Evolutionary conservation across 345 rosid genomes (phyloP).

Genomic region (Hypericum perforatum): DNA sequence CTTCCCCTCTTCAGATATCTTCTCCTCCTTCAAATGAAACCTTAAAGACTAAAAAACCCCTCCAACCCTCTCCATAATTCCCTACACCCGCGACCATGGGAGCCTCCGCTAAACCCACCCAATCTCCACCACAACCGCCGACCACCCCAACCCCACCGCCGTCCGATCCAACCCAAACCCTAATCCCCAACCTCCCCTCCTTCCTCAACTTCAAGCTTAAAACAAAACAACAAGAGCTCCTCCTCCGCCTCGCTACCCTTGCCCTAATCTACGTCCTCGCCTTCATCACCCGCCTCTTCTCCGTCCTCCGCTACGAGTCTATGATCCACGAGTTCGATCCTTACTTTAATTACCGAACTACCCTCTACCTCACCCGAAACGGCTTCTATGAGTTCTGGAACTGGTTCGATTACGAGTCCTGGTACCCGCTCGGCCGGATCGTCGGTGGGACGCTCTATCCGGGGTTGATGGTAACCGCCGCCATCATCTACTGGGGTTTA

Average conservation of each 20-base stretch:
- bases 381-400: conserved; percentile 99
- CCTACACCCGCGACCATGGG: too few species aligned
- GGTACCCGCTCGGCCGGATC: conserved; percentile 98
- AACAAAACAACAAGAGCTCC: conserved; percentile 88
- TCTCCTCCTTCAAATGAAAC: too few species aligned
- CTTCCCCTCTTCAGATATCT: too few species aligned
- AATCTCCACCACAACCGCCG: too few species aligned
- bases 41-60: too few species aligned
- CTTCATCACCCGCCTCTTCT: conserved; percentile 75
- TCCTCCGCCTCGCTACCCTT: conserved; percentile 77
- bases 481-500: conserved; percentile 58
- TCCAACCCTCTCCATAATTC: too few species aligned
- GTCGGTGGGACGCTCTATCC: conserved; percentile 95
- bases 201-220: conserved; percentile 37
- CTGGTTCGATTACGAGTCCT: conserved; percentile 95
- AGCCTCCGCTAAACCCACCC: too few species aligned
- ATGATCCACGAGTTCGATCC: conserved; percentile 99
- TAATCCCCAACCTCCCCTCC: too few species aligned
- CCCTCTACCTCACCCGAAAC: conserved; percentile 64
- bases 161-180: too few species aligned
- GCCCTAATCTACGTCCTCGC: conserved; percentile 78
- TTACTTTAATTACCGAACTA: conserved; percentile 87
- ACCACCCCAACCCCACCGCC: too few species aligned
- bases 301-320: conserved; percentile 91
- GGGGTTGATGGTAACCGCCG: conserved; percentile 91